Base-by-base conservation (phyloP, 495 filamentous ascomycete species). In the Penicillium coprophilum region DNA sequence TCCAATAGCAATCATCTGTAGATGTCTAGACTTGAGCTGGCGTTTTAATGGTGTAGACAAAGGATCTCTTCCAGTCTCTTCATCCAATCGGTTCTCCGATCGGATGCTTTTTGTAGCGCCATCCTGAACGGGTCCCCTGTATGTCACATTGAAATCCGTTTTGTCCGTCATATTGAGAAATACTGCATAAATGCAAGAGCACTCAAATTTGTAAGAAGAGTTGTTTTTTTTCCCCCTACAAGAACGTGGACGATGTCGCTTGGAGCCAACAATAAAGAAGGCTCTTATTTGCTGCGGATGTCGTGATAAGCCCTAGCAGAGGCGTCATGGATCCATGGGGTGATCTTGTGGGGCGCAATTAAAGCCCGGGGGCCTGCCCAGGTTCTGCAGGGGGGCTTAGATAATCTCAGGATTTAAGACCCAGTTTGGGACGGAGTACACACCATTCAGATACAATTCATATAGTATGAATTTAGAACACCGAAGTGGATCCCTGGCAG, bases 1-100 rank as follows among this genome's bases (percentile, higher is more conserved):
- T 46, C 85, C 86, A 28, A 88, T 80, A 2, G 85, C 86, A 73
- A 90, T 89, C 85, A 89, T 88, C 63, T 81, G 80, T 23, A 88
- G 60, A 71, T 90, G 86, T 21, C 85, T 74, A 8, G 80, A 83
- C 65, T 87, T 84, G 32, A 89, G 71, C 46, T 83, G 81, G 19
- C 85, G 75, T 56, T 75, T 68, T 50, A 73, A 58, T 44, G 71
- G 71, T 46, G 64, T 66, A 4, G 56, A 56, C 19, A 67, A 52
- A 15, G 64, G 64, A 39, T 74, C 65, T n/a, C 53, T 49, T 8
- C 38, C 23, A 13, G 39, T 41, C 54, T 51, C 57, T 34, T 54
- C 60, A 12, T 63, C 53, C 4, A 28, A 23, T 10, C 53, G 10
- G 23, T 23, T 24, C 9, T 45, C 43, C 17, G 56, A 55, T 45